phyloP scores from a whole-genome alignment of 768 basidiomycete genomes.

The Piloderma croceum region DNA sequence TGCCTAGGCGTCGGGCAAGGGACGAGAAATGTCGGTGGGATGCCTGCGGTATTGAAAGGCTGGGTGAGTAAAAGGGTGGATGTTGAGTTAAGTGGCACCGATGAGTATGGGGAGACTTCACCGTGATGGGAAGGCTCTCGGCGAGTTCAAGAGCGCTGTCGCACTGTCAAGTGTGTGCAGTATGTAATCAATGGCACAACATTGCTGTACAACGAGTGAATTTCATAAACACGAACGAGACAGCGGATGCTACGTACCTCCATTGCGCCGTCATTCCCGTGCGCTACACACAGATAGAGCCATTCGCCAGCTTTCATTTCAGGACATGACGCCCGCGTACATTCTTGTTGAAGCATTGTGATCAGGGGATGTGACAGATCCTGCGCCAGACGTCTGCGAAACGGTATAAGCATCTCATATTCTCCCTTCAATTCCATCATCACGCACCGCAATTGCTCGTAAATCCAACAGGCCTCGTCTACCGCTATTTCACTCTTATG shows the following conservation, averaged over 20 bases:
- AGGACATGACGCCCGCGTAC: slow-evolving; percentile 80
- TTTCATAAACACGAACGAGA: neutral
- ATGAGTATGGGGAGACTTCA: slow-evolving; percentile 33
- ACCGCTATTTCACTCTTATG: slow-evolving; percentile 50
- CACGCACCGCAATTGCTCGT: slow-evolving; percentile 53
- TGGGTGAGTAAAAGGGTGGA: slow-evolving; percentile 29
- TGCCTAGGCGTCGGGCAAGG: slow-evolving; percentile 83
- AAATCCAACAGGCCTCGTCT: slow-evolving; percentile 83
- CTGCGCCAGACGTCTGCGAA: slow-evolving; percentile 79
- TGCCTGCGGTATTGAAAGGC: slow-evolving; percentile 73
- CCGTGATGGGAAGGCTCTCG: slow-evolving; percentile 90
- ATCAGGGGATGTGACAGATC: slow-evolving; percentile 84
- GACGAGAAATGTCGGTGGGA: slow-evolving; percentile 88
- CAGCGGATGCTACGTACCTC: slow-evolving; percentile 47
- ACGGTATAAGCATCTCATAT: too few relatives aligned
- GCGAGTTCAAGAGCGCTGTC: slow-evolving; percentile 85
- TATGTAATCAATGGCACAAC: slow-evolving; percentile 96
- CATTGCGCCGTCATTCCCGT: slow-evolving; percentile 83
- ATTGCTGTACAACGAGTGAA: slow-evolving; percentile 51
- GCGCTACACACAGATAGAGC: slow-evolving; percentile 93
- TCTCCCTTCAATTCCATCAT: too few relatives aligned
- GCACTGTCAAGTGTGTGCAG: slow-evolving; percentile 90
- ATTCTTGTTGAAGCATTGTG: slow-evolving; percentile 80
- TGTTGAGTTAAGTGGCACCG: slow-evolving; percentile 5
- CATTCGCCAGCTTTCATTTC: slow-evolving; percentile 99